Evolutionary conservation across 345 rosid species (phyloP).

Genomic region (Pseudoturritis turrita): DNA sequence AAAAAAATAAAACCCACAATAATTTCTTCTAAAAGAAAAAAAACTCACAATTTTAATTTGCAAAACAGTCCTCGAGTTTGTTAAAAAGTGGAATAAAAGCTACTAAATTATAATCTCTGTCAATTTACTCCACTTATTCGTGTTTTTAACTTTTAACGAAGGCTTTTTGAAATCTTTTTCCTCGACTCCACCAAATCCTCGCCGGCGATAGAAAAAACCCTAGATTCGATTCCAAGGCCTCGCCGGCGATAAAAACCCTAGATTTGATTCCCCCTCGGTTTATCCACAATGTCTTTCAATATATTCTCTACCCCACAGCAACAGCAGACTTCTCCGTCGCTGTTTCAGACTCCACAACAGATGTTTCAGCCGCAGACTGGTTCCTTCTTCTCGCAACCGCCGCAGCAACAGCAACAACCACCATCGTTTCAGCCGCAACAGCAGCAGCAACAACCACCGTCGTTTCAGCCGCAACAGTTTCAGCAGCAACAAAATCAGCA

Average conservation of each 20-base stretch:
- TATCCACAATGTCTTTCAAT: conserved; percentile 53
- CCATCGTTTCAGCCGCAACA: neutral
- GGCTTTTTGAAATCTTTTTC: neutral
- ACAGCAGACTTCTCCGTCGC: conserved; percentile 37
- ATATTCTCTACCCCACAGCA: conserved; percentile 65
- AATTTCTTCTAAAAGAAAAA: no score
- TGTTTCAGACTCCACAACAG: conserved; percentile 28
- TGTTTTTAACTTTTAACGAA: neutral
- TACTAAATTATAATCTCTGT: neutral
- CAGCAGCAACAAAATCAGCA: conserved; percentile 39
- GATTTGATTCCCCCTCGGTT: conserved; percentile 13
- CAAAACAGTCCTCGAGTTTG: neutral
- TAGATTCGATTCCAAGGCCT: conserved; percentile 13
- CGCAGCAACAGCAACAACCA: conserved; percentile 6
- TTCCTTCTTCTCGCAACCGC: conserved; percentile 44
- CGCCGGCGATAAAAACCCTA: conserved; percentile 31
- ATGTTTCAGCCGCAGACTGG: conserved; percentile 40
- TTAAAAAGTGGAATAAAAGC: neutral
- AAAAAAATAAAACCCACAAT: no score
- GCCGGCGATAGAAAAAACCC: conserved; percentile 22
- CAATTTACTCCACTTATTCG: neutral
- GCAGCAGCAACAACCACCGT: conserved; percentile 31
- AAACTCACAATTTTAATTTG: no score
- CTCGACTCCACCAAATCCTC: neutral
- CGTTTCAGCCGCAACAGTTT: conserved; percentile 34